Percentiles rank a stretch among this genome's conserved stretches.
Conservation (phyloP, 768 basidiomycete species). For the Russula sp. region DNA sequence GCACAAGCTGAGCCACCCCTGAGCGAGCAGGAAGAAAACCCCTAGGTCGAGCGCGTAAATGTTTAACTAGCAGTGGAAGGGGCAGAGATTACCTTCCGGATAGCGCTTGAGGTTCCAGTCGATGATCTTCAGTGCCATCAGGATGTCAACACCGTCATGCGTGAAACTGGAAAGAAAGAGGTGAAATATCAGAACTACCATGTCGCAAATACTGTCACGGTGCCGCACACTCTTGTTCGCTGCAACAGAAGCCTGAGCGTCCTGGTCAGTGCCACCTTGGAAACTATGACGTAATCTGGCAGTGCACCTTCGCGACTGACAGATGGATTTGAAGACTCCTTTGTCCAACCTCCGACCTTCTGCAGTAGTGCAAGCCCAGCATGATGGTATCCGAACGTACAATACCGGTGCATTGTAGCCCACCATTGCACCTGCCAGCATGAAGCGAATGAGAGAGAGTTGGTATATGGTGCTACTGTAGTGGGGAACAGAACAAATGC, state of each 20-base stretch:
- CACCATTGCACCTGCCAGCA: no score
- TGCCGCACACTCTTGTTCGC: slow-evolving; percentile 78
- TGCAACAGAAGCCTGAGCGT: slow-evolving; percentile 24
- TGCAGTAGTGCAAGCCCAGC: slow-evolving; percentile 54
- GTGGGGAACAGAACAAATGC: no score
- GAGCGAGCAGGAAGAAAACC: no score
- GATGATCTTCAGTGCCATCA: slow-evolving; percentile 69
- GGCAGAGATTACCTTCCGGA: slow-evolving; percentile 58
- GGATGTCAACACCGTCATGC: slow-evolving; percentile 70
- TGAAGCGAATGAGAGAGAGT: no score
- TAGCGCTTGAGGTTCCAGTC: slow-evolving; percentile 81
- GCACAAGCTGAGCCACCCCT: no score
- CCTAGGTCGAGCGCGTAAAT: no score
- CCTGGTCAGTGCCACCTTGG: slow-evolving; percentile 6
- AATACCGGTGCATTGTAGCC: no score
- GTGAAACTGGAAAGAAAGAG: slow-evolving; percentile 77
- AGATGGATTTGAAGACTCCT: slow-evolving; percentile 36
- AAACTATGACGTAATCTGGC: background rate
- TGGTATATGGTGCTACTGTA: no score
- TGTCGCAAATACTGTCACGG: slow-evolving; percentile 77
- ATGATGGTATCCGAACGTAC: slow-evolving; percentile 69
- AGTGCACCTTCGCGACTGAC: slow-evolving; percentile 44
- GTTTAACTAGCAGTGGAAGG: no score
- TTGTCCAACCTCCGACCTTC: slow-evolving; percentile 64
- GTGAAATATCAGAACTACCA: slow-evolving; percentile 86